Evolutionary conservation across 495 filamentous ascomycete genomes (phyloP).

Genomic region (Chaetomium cochliodes): DNA sequence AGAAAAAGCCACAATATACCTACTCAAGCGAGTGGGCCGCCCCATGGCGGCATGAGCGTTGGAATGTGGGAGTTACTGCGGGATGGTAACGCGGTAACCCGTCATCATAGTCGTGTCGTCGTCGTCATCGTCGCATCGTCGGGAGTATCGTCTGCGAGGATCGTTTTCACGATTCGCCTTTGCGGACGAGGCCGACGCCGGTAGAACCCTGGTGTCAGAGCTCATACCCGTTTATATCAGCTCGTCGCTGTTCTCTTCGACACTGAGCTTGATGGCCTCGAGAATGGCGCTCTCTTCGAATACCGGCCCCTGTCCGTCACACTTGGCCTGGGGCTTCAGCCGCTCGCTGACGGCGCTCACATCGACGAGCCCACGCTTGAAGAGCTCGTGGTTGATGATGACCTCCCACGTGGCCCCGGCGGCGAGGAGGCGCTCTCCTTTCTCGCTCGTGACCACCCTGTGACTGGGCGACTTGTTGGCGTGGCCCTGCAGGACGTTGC

Average conservation of each 20-base stretch:
- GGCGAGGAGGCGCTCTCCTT: constrained; percentile 74
- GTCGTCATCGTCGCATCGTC: neutral
- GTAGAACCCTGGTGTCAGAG: neutral
- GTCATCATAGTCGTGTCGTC: neutral
- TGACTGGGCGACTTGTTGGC: constrained; percentile 63
- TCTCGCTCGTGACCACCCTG: constrained; percentile 64
- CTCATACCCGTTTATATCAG: constrained; percentile 51
- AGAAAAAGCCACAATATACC: neutral
- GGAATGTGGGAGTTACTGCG: neutral
- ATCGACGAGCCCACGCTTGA: constrained; percentile 78
- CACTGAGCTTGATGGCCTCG: constrained; percentile 74
- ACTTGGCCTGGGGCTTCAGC: constrained; percentile 73
- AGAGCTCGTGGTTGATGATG: constrained; percentile 80
- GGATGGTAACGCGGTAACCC: neutral
- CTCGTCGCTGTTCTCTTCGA: constrained; percentile 69
- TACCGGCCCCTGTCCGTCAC: constrained; percentile 86
- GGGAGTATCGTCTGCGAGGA: neutral
- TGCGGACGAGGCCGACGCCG: neutral
- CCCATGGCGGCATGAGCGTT: neutral
- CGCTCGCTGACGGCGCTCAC: constrained; percentile 73
- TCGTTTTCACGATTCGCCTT: neutral
- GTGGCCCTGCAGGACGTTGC: constrained; percentile 53
- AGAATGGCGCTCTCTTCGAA: constrained; percentile 76
- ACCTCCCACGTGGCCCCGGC: constrained; percentile 87
- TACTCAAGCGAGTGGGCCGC: neutral